Evolutionary conservation across 768 basidiomycete genomes (phyloP).

Genomic region (Lactifluus hygrophoroides): DNA sequence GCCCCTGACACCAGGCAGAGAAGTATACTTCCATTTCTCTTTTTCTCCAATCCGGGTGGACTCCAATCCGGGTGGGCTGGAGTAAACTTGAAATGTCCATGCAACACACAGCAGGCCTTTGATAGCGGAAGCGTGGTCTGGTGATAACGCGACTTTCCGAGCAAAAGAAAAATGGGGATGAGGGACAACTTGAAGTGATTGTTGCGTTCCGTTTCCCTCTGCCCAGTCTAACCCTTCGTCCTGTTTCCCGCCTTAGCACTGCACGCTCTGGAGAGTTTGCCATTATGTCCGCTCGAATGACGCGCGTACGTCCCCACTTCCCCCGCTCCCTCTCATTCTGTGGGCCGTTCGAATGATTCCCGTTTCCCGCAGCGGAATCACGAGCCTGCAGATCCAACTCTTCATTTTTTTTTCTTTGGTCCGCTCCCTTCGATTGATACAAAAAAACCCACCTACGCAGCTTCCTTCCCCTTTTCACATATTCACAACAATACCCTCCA

Average conservation of each 20-base stretch:
- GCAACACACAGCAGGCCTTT: not conserved
- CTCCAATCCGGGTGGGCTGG: too few relatives aligned
- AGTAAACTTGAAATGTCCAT: not conserved
- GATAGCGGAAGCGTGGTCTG: not conserved
- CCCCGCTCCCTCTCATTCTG: slow-evolving; percentile 1
- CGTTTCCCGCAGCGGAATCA: not conserved
- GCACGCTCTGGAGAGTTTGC: not conserved
- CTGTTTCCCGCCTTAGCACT: not conserved
- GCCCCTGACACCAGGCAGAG: not conserved
- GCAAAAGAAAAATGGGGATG: not conserved
- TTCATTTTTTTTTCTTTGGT: not conserved
- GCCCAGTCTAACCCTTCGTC: not conserved
- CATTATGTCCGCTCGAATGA: not conserved
- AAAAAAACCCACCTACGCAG: not conserved
- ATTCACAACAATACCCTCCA: not conserved
- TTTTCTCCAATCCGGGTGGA: not conserved
- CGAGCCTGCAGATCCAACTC: not conserved
- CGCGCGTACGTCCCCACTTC: not conserved
- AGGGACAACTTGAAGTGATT: not conserved
- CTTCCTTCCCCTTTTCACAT: not conserved
- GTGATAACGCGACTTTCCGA: not conserved
- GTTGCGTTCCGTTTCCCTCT: not conserved
- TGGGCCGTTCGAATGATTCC: not conserved
- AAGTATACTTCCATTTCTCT: not conserved
- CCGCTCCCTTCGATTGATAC: not conserved